These are phyloP conservation scores for Limnanthes douglasii DNA, from an alignment of 345 rosid species.

Conservation along the genomic window DNA sequence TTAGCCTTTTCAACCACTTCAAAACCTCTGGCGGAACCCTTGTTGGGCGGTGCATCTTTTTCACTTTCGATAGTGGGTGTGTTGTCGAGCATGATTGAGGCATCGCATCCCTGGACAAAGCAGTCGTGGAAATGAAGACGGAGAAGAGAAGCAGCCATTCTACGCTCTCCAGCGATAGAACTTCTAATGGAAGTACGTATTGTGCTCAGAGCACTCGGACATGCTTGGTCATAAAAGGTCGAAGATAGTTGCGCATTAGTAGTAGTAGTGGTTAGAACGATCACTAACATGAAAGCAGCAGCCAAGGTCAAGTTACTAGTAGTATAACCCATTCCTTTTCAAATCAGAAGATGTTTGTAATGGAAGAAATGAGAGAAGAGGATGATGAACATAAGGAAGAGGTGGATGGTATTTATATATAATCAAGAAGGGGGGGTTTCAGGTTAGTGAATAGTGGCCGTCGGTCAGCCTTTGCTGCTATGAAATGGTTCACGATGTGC, in stretches of 20 bases:
- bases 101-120: conserved; percentile 54
- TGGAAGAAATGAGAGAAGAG: too few relatives aligned
- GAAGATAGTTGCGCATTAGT: conserved; percentile 30
- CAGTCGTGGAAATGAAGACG: conserved; percentile 58
- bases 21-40: conserved; percentile 17
- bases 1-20: conserved; percentile 23
- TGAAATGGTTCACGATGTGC: too few relatives aligned
- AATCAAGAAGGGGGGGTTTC: too few relatives aligned
- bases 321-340: too few relatives aligned
- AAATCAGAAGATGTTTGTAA: too few relatives aligned
- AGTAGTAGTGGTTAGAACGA: background rate
- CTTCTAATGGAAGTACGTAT: conserved; percentile 23
- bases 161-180: conserved; percentile 21
- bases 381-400: too few relatives aligned
- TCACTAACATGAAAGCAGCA: conserved; percentile 2
- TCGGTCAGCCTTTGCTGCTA: too few relatives aligned
- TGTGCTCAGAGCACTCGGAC: conserved; percentile 25
- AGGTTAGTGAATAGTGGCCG: too few relatives aligned
- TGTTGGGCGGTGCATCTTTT: conserved; percentile 12
- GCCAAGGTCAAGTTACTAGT: too few relatives aligned
- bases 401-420: too few relatives aligned
- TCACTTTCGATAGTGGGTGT: conserved; percentile 18
- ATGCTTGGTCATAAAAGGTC: conserved; percentile 26
- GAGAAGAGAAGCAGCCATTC: conserved; percentile 51
- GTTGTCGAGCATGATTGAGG: conserved; percentile 25